Base-by-base conservation (phyloP, 345 rosid species). In the Rubroshorea leprosula region DNA sequence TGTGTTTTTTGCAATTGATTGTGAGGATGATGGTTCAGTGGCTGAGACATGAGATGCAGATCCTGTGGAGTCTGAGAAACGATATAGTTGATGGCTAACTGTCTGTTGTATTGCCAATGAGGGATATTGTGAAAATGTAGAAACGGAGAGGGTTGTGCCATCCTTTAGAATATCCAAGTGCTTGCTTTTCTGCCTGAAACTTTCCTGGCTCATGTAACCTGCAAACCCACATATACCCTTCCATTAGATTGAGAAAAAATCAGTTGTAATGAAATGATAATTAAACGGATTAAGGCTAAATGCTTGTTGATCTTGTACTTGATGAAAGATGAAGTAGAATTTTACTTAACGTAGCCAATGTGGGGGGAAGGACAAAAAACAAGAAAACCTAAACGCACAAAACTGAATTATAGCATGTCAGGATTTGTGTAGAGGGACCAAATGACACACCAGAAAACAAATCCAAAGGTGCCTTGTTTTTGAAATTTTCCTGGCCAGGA, bases 21-120 rank as follows among this genome's bases (percentile, higher is more conserved):
- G 54, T 55, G 79, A 59, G 24, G 79, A 58, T 64, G 79, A 64
- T 71, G 75, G 74, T 59, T 76, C 76, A 26, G 25, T 79, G 70
- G 67, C 55, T 6, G 77, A 68, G 74, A 73, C 76, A 61, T 60
- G 74, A 49, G 74, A 70, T 72, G 79, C 62, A 68, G 65, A 69
- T 64, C 77, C 74, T 49, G 66, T 59, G 58, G 78, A 64, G 41
- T 70, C 77, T 56, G 74, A 57, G 52, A 74, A 58, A 18, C 63
- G 71, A 55, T 70, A 58, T 54, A 43, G 58, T 10, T 68, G 66
- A 54, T 68, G 62, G 57, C 38, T 22, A 55, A 51, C 45, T 66
- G 78, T 63, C 60, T 65, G 71, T 35, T 72, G 72, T 73, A 49
- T 55, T 52, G 56, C 35, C 72, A 61, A 58, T 47, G 50, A 54